Percentiles rank a stretch among this genome's conserved stretches.
Conservation (phyloP, 106 monocot genomes). For the Gastrodia elata region DNA sequence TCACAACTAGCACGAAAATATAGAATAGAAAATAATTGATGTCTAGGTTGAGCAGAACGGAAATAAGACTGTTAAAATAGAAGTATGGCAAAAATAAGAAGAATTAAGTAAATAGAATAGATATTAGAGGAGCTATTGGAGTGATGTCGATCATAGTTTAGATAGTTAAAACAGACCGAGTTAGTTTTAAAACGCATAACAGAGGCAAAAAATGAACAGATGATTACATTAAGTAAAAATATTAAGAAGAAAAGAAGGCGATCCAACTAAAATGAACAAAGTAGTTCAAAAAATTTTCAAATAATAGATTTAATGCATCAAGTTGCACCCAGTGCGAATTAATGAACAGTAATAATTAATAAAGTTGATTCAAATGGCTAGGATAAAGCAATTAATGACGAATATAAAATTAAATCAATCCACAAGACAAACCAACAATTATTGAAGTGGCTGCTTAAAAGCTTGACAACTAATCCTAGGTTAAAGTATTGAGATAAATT, state of each 20-base stretch:
- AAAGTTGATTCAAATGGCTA: background rate
- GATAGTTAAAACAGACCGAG: background rate
- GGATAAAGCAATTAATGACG: background rate
- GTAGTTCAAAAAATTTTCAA: background rate
- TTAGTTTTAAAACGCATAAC: background rate
- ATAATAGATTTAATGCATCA: background rate
- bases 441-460: background rate
- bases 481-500: slow-evolving; percentile 1
- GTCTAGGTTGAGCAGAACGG: no score
- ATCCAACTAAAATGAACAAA: background rate
- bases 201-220: background rate
- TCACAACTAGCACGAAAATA: background rate
- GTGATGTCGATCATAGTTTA: background rate
- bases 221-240: background rate
- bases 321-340: background rate
- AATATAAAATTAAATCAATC: background rate
- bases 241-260: background rate
- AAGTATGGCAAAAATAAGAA: background rate
- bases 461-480: background rate
- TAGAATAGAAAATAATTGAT: background rate
- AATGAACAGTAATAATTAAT: background rate
- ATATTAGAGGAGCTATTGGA: background rate
- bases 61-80: background rate
- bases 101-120: background rate
- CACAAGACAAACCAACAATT: background rate